Conservation (phyloP, 495 filamentous ascomycete species). For the Penicillium pulvis region DNA sequence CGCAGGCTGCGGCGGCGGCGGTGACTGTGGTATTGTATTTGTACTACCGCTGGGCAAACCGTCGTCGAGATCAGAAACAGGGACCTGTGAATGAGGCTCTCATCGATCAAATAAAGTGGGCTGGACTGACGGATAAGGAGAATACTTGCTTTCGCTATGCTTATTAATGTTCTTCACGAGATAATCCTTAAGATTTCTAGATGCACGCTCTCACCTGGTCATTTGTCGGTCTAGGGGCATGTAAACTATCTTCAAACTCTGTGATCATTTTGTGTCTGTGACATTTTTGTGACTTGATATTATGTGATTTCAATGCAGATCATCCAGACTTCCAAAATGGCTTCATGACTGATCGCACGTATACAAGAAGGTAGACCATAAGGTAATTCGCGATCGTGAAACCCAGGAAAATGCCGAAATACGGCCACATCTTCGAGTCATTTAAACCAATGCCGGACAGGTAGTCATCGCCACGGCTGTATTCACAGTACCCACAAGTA, state of each 20-base stretch:
- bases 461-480: conserved; percentile 61
- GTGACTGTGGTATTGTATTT: conserved; percentile 40
- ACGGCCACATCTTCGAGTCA: conserved; percentile 62
- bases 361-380: conserved; percentile 60
- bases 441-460: conserved; percentile 61
- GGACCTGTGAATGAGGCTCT: conserved; percentile 23
- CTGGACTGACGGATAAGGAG: conserved; percentile 44
- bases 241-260: not conserved
- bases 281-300: too few relatives aligned
- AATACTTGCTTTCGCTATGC: conserved; percentile 47
- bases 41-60: conserved; percentile 52
- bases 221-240: not conserved
- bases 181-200: too few relatives aligned
- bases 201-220: not conserved
- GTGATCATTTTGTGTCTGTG: too few relatives aligned
- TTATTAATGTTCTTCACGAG: conserved; percentile 28
- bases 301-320: not conserved
- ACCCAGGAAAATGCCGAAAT: conserved; percentile 73
- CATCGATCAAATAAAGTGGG: conserved; percentile 37
- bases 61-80: conserved; percentile 31
- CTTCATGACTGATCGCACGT: conserved; percentile 42
- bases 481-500: conserved; percentile 62
- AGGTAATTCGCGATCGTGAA: conserved; percentile 72
- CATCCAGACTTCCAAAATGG: conserved; percentile 41
- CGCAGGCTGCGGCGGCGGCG: conserved; percentile 44